A percentile compares a stretch with the other conserved stretches of the same genome.
phyloP scores from a whole-genome alignment of 768 basidiomycete species.

The Leucocoprinus leucothites region DNA sequence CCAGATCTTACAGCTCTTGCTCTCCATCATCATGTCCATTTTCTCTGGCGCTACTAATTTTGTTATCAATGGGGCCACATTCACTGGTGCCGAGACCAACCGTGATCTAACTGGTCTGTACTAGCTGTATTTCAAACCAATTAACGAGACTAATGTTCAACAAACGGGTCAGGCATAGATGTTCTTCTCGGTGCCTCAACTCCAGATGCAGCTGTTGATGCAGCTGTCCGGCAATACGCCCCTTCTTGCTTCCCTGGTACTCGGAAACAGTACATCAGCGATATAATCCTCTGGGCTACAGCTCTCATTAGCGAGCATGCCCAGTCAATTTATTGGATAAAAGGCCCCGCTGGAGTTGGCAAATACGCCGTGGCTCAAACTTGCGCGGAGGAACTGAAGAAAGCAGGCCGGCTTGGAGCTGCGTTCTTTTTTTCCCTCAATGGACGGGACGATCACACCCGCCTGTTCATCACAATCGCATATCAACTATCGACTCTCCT shows the following conservation, averaged over 20 bases:
- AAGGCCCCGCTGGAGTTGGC: background rate
- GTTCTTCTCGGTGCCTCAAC: background rate
- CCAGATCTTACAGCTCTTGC: too few relatives aligned
- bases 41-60: too few relatives aligned
- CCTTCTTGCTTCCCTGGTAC: background rate
- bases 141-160: too few relatives aligned
- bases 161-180: background rate
- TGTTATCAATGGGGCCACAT: too few relatives aligned
- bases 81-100: too few relatives aligned
- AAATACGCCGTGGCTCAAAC: background rate
- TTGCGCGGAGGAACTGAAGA: background rate
- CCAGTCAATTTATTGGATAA: background rate
- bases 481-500: constrained; percentile 5
- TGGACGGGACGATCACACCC: background rate
- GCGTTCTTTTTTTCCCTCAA: constrained; percentile 12
- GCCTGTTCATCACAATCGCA: constrained; percentile 5
- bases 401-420: background rate
- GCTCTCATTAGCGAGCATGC: background rate
- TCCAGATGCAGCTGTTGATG: background rate
- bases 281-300: background rate
- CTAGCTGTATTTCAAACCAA: too few relatives aligned
- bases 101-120: too few relatives aligned
- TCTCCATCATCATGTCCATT: too few relatives aligned
- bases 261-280: background rate
- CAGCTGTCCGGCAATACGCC: background rate